Conservation (phyloP, 2,329 filamentous ascomycete species). For the Elsinoe australis region DNA sequence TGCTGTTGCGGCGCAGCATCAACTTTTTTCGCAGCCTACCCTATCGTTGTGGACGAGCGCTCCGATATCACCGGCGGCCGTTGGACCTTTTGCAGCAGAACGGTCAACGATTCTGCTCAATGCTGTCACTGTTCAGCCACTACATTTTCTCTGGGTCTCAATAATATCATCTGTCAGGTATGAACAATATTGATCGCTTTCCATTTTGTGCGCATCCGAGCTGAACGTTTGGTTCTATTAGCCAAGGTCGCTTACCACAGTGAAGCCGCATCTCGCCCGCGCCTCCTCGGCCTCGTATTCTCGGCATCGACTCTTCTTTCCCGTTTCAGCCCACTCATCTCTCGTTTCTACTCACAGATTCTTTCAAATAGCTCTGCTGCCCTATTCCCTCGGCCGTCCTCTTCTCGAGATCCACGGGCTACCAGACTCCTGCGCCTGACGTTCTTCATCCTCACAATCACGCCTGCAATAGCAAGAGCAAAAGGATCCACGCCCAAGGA, state of each 20-base stretch:
- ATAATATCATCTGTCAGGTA: background rate
- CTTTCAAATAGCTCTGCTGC: constrained; percentile 1
- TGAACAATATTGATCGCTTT: background rate
- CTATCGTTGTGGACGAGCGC: too few relatives aligned
- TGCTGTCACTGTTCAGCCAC: constrained; percentile 11
- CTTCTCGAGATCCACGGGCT: too few relatives aligned
- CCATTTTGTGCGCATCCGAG: background rate
- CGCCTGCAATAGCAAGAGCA: constrained; percentile 4
- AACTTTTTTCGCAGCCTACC: too few relatives aligned
- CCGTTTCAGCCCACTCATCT: constrained; percentile 3
- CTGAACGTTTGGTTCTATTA: background rate
- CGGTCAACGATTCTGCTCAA: constrained; percentile 4
- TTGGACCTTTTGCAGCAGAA: constrained; percentile 4
- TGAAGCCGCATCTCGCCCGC: constrained; percentile 1
- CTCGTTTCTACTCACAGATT: background rate
- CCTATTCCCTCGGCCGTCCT: background rate
- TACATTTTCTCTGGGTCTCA: background rate
- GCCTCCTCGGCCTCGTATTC: too few relatives aligned
- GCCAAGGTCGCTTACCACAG: background rate
- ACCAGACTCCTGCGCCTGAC: background rate
- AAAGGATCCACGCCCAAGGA: background rate
- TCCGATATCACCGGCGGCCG: background rate
- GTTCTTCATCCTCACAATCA: constrained; percentile 3
- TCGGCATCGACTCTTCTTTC: constrained; percentile 1
- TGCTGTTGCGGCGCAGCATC: too few relatives aligned